phyloP scores from a whole-genome alignment of 2,329 filamentous ascomycete species.

The Zasmidium citrigriseum region DNA sequence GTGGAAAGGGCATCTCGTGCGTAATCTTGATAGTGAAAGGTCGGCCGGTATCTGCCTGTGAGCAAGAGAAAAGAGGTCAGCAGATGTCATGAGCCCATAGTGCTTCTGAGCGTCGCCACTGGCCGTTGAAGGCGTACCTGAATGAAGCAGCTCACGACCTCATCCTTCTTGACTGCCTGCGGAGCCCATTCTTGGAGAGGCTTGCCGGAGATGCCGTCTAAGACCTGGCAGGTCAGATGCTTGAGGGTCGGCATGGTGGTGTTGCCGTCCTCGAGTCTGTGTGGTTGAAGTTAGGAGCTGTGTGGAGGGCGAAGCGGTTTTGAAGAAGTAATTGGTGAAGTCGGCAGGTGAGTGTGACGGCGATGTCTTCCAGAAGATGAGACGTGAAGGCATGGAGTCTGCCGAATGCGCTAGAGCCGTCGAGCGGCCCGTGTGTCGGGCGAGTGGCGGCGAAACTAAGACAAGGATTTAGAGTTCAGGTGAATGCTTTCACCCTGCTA shows the following conservation, averaged over 20 bases:
- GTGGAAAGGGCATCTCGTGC: not conserved
- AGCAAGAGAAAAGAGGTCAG: no score
- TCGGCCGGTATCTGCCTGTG: conserved; percentile 12
- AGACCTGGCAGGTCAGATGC: not conserved
- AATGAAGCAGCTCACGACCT: conserved; percentile 11
- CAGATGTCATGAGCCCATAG: no score
- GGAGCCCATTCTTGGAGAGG: conserved; percentile 12
- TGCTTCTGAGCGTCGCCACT: no score
- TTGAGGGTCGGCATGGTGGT: conserved; percentile 8
- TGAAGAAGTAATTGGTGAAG: not conserved
- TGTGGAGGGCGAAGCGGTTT: not conserved
- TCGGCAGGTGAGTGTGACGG: not conserved
- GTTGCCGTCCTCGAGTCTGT: no score
- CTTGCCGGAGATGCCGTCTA: conserved; percentile 3
- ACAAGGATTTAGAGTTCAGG: not conserved
- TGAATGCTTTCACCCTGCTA: not conserved
- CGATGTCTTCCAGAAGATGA: not conserved
- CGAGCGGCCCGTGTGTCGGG: no score
- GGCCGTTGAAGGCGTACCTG: no score
- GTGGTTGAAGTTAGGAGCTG: not conserved
- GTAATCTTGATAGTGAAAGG: conserved; percentile 14
- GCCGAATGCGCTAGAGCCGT: not conserved
- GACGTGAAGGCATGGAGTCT: not conserved
- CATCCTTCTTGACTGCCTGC: not conserved
- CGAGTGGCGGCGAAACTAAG: not conserved